Conservation (phyloP, 2,329 filamentous ascomycete species). For the Dothistroma septosporum region DNA sequence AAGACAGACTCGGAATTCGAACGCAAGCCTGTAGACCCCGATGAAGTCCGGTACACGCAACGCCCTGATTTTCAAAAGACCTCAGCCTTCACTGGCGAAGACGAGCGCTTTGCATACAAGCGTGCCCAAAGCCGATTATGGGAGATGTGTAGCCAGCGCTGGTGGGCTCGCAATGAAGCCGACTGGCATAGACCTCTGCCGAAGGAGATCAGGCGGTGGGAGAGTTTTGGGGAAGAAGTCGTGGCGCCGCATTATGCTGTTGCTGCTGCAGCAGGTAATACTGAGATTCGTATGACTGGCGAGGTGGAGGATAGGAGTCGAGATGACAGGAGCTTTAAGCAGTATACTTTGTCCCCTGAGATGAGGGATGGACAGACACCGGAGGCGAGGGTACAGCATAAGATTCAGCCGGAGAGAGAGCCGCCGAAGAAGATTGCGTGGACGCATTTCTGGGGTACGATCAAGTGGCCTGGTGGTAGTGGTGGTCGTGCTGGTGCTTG, state of each 20-base stretch:
- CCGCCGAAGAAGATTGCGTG: slow-evolving; percentile 50
- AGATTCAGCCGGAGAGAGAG: slow-evolving; percentile 43
- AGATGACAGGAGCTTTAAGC: slow-evolving; percentile 40
- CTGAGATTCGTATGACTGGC: slow-evolving; percentile 23
- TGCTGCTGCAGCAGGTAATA: slow-evolving; percentile 4
- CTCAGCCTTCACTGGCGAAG: slow-evolving; percentile 69
- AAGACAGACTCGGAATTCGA: slow-evolving; percentile 33
- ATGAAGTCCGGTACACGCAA: slow-evolving; percentile 26
- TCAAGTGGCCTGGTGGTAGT: slow-evolving; percentile 39
- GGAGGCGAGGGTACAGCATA: slow-evolving; percentile 16
- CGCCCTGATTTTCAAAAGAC: slow-evolving; percentile 63
- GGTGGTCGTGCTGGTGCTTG: slow-evolving; percentile 51
- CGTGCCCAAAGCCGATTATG: slow-evolving; percentile 71
- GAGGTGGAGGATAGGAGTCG: slow-evolving; percentile 27
- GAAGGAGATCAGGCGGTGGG: slow-evolving; percentile 63
- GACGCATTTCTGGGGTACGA: slow-evolving; percentile 53
- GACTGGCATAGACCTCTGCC: slow-evolving; percentile 68
- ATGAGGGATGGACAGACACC: slow-evolving; percentile 25
- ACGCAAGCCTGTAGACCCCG: slow-evolving; percentile 33
- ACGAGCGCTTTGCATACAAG: slow-evolving; percentile 78
- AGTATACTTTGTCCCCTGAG: slow-evolving; percentile 31
- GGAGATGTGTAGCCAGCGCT: slow-evolving; percentile 71
- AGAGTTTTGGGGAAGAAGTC: slow-evolving; percentile 35
- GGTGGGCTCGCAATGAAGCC: slow-evolving; percentile 61
- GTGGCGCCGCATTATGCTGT: slow-evolving; percentile 7